Conservation (phyloP, 2,329 filamentous ascomycete species). For the Huntiella abstrusa region DNA sequence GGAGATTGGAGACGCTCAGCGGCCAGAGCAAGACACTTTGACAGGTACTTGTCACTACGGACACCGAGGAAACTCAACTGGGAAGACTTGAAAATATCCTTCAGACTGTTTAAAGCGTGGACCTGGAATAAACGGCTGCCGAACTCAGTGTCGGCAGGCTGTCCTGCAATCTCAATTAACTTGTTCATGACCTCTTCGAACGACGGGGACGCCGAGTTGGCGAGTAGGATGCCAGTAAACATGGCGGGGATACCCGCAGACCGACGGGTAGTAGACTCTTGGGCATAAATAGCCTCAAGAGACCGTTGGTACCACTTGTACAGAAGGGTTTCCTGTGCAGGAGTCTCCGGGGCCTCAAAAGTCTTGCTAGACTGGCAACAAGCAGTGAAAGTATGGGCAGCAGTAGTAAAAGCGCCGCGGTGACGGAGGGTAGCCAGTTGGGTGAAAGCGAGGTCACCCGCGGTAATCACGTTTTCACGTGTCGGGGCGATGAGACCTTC, state of each 20-base stretch:
- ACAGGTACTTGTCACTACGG: constrained; percentile 54
- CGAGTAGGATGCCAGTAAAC: constrained; percentile 60
- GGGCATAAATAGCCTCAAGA: constrained; percentile 50
- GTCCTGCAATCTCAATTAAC: constrained; percentile 38
- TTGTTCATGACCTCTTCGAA: constrained; percentile 47
- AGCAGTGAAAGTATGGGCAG: constrained; percentile 67
- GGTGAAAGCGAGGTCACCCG: constrained; percentile 59
- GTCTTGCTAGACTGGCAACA: constrained; percentile 52
- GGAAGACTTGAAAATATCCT: constrained; percentile 77
- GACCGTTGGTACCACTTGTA: constrained; percentile 56
- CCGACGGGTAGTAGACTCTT: constrained; percentile 67
- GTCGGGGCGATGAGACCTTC: constrained; percentile 28
- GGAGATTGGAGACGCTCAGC: constrained; percentile 60
- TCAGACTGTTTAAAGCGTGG: constrained; percentile 83
- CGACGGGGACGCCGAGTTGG: constrained; percentile 36
- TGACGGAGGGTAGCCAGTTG: constrained; percentile 73
- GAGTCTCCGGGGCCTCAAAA: constrained; percentile 17
- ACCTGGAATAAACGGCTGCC: constrained; percentile 66
- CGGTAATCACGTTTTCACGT: constrained; percentile 36
- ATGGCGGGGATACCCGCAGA: constrained; percentile 85
- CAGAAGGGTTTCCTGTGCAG: constrained; percentile 28
- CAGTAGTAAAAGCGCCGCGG: constrained; percentile 81
- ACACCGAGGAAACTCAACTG: constrained; percentile 53
- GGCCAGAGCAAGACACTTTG: constrained; percentile 58
- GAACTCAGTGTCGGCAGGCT: constrained; percentile 35